Percentiles rank a stretch among this genome's conserved stretches.
These are phyloP conservation scores for Cercospora citrullina DNA, from an alignment of 2,329 filamentous ascomycete species.

Conservation along the genomic window DNA sequence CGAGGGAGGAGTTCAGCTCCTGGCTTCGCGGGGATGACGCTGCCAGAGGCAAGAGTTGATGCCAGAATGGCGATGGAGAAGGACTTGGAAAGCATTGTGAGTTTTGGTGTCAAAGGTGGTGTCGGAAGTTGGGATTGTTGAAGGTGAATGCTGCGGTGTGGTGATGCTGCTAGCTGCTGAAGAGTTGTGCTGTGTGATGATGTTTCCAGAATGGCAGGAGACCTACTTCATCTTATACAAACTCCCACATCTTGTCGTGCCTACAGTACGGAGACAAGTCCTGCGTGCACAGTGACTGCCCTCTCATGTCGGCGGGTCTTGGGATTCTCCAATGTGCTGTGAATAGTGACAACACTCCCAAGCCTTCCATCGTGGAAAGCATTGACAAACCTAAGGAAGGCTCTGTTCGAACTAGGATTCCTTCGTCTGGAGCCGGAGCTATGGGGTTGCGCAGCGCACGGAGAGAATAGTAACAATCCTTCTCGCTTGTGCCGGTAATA, in stretches of 20 bases:
- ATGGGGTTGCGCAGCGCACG: background rate
- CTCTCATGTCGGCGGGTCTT: background rate
- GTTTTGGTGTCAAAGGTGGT: background rate
- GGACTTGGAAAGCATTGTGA: background rate
- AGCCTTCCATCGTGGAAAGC: background rate
- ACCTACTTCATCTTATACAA: background rate
- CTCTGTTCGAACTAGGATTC: background rate
- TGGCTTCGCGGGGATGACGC: background rate
- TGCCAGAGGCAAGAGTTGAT: background rate
- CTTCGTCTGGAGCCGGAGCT: background rate
- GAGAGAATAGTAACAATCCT: background rate
- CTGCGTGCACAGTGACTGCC: background rate
- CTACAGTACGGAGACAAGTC: background rate
- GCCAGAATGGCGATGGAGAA: background rate
- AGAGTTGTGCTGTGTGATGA: background rate
- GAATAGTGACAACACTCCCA: background rate
- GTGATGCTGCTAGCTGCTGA: background rate
- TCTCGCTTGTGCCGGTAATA: background rate
- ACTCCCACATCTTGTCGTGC: background rate
- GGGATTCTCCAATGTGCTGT: background rate
- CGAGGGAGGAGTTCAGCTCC: background rate
- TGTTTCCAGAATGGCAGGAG: background rate
- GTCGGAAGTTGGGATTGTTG: background rate
- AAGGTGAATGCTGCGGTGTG: background rate
- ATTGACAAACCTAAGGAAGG: background rate